Base-by-base conservation (phyloP, 208 protist genomes). In the Leishmania braziliensis region DNA sequence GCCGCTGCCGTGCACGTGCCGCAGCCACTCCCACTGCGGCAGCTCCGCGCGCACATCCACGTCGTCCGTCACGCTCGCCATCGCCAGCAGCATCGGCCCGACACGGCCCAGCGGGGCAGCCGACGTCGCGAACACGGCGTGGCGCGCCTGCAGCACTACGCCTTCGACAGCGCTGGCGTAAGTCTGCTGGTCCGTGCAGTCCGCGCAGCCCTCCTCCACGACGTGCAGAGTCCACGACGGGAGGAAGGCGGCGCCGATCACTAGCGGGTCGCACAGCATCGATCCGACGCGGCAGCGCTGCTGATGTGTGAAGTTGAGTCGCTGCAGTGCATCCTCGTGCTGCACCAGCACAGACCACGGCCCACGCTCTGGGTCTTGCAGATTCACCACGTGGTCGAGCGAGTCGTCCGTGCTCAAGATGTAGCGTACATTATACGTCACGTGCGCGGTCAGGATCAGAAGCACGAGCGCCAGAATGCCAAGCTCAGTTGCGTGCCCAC, bases 21-120 rank as follows among this genome's bases (percentile, higher is more conserved):
- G 53, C 53, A 85, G 14, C 82, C 82, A 85, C 65, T 65, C 58
- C 82, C 82, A 85, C 48, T 46, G 39, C 58, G 12, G 9, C 16
- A 85, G 16, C 65, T 85, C 82, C 36, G 20, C 14, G 16, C n/a
- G 46, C 23, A 79, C 9, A 12, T 36, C 43, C 20, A 85, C 46
- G 72, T 81, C 82, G 65, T 85, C 82, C 51, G 82, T 85, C 53
- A 85, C 82, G 65, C 82, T 85, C n/a, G 82, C 46, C 46, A 85
- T 85, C 29, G 82, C 82, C 18, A 85, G 72, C 36, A 85, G 71
- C 82, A 85, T 85, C 77, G 82, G 82, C 50, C 82, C 82, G 12
- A 85, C 80, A 33, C 77, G 69, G 9, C 82, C 82, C 26, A 85
- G 77, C 53, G 72, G 72, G 0, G 82, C 70, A 39, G 33, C 50